A percentile compares a stretch with the other conserved stretches of the same genome.
phyloP scores from a whole-genome alignment of 148 eudicot species.

The Limonium bicolor region DNA sequence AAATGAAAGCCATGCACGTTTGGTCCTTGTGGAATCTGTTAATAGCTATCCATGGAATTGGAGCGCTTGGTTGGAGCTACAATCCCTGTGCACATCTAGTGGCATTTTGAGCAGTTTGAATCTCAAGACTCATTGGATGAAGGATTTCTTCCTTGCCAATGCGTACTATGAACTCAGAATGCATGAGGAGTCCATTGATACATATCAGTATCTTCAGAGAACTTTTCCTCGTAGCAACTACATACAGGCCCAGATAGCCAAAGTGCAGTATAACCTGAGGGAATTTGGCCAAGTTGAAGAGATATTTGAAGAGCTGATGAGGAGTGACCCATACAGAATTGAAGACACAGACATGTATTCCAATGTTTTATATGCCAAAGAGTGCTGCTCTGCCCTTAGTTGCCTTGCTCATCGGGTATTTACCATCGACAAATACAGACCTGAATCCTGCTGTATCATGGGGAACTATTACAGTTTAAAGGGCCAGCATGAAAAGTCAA shows the following conservation, averaged over 20 bases:
- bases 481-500: slow-evolving; percentile 91
- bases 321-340: slow-evolving; percentile 77
- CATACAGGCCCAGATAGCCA: slow-evolving; percentile 80
- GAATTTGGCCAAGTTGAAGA: slow-evolving; percentile 86
- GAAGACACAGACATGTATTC: slow-evolving; percentile 99
- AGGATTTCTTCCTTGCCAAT: slow-evolving; percentile 84
- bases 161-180: slow-evolving; percentile 79
- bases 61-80: slow-evolving; percentile 90
- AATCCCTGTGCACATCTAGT: slow-evolving; percentile 59
- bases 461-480: slow-evolving; percentile 96
- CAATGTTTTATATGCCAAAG: slow-evolving; percentile 94
- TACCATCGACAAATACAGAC: slow-evolving; percentile 84
- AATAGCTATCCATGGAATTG: slow-evolving; percentile 96
- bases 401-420: slow-evolving; percentile 82
- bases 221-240: slow-evolving; percentile 69
- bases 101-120: slow-evolving; percentile 60
- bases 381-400: slow-evolving; percentile 79
- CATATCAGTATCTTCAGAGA: slow-evolving; percentile 61
- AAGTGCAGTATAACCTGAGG: slow-evolving; percentile 71
- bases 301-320: slow-evolving; percentile 79
- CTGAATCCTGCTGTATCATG: slow-evolving; percentile 92
- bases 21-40: slow-evolving; percentile 74
- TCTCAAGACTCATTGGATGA: slow-evolving; percentile 90
- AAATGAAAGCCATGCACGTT: slow-evolving; percentile 57
- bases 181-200: slow-evolving; percentile 66